Conservation (phyloP, 768 basidiomycete genomes). For the Cystobasidium tubakii region DNA sequence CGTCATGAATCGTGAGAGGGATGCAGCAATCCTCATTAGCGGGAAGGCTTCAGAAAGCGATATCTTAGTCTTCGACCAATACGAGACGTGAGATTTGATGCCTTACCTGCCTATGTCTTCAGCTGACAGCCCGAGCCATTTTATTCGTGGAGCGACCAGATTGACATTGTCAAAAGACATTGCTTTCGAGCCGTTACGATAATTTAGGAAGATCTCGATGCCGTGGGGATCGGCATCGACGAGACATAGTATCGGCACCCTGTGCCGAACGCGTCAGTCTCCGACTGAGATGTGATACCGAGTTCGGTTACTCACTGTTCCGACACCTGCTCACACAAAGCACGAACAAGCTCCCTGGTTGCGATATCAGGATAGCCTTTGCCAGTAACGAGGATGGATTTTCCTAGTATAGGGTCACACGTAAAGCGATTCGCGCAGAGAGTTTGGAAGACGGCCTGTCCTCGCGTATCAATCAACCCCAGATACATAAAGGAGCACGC, state of each 20-base stretch:
- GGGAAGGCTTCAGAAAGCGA: neutral
- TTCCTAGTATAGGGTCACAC: slow-evolving; percentile 46
- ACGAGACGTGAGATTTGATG: neutral
- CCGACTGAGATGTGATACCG: neutral
- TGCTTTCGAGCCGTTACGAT: slow-evolving; percentile 68
- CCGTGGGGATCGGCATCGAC: slow-evolving; percentile 92
- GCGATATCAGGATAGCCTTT: slow-evolving; percentile 96
- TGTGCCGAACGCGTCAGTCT: slow-evolving; percentile 48
- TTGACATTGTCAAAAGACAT: slow-evolving; percentile 66
- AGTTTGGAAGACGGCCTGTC: slow-evolving; percentile 87
- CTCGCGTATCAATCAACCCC: neutral
- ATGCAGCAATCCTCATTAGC: neutral
- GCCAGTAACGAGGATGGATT: slow-evolving; percentile 53
- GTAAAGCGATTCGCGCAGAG: slow-evolving; percentile 61
- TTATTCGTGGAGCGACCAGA: slow-evolving; percentile 63
- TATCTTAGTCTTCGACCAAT: too few relatives aligned
- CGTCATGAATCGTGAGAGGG: slow-evolving; percentile 10
- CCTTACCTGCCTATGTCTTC: slow-evolving; percentile 64
- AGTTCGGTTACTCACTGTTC: slow-evolving; percentile 53
- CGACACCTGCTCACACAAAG: slow-evolving; percentile 64
- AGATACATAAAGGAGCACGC: neutral
- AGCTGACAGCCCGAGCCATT: slow-evolving; percentile 72
- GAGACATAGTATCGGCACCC: slow-evolving; percentile 68
- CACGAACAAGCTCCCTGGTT: slow-evolving; percentile 74
- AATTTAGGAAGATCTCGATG: slow-evolving; percentile 81